Percentiles rank a stretch among this genome's conserved stretches.
Evolutionary conservation across 305 asterid genomes (phyloP).

Genomic region (Fraxinus platypoda): DNA sequence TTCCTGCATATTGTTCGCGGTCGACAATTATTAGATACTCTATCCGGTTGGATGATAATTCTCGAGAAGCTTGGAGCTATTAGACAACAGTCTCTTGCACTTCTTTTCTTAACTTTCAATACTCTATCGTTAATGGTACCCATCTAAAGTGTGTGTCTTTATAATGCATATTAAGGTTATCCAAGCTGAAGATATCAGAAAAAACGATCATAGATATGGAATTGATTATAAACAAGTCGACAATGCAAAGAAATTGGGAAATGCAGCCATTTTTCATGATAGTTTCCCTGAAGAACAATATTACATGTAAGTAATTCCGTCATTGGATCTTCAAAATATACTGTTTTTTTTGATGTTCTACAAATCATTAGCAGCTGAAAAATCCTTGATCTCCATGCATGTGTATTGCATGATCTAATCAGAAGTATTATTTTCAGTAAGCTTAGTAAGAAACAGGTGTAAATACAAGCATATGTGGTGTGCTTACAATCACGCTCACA

Average conservation of each 20-base stretch:
- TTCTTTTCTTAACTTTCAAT: not conserved
- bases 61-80: not conserved
- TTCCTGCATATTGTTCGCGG: not conserved
- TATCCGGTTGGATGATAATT: not conserved
- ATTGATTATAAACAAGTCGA: slow-evolving; percentile 22
- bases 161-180: slow-evolving; percentile 30
- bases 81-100: not conserved
- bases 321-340: slow-evolving; percentile 3
- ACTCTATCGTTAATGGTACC: not conserved
- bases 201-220: slow-evolving; percentile 27
- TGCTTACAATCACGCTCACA: not conserved
- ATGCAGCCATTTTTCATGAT: no score
- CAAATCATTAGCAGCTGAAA: not conserved
- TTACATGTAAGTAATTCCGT: slow-evolving; percentile 37
- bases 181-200: slow-evolving; percentile 16
- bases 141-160: not conserved
- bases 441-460: not conserved
- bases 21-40: not conserved
- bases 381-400: not conserved
- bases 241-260: slow-evolving; percentile 13
- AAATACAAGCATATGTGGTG: no score
- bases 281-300: slow-evolving; percentile 38
- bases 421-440: not conserved
- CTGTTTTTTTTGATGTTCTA: not conserved
- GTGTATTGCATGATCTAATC: not conserved